phyloP scores from a whole-genome alignment of 73 alveolate genomes.

The Paramecium sonneborni region DNA sequence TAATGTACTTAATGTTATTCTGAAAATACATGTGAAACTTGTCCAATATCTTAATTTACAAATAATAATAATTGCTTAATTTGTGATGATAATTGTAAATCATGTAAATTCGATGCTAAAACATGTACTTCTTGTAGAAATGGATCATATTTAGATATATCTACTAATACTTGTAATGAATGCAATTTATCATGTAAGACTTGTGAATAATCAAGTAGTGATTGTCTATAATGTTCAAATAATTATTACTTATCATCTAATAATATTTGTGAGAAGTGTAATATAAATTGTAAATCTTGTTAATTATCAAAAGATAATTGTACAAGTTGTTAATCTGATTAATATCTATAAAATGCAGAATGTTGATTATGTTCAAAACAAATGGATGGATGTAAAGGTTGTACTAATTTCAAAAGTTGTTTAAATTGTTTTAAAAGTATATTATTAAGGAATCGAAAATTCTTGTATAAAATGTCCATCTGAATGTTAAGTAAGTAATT shows the following conservation, averaged over 20 bases:
- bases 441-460: neutral
- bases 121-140: neutral
- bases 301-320: neutral
- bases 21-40: neutral
- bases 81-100: neutral
- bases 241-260: neutral
- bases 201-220: neutral
- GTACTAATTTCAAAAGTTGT: neutral
- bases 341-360: neutral
- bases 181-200: neutral
- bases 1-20: neutral
- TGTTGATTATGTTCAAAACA: neutral
- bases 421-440: neutral
- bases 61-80: neutral
- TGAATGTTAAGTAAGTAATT: neutral
- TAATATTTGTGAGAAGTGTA: neutral
- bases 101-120: neutral
- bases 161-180: neutral
- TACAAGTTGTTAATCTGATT: neutral
- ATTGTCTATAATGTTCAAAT: neutral
- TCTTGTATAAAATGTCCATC: neutral
- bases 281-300: neutral
- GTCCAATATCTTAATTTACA: neutral
- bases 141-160: neutral
- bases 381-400: neutral